Evolutionary conservation across 371 early-diverging fungal genomes (phyloP).

Genomic region (Smittium culicis): DNA sequence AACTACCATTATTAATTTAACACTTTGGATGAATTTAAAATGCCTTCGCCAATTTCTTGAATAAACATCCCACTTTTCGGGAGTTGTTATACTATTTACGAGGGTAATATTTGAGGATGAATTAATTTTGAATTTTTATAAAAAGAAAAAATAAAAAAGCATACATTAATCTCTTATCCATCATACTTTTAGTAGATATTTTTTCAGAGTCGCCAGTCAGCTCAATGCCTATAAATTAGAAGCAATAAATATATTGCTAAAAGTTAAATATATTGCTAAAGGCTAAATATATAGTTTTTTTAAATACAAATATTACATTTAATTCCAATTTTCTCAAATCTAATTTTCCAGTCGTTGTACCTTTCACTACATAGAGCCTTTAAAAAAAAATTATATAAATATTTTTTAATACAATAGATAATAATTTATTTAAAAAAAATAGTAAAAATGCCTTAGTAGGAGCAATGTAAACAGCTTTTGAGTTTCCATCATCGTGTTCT

Average conservation of each 20-base stretch:
- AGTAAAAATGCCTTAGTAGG: constrained; percentile 11
- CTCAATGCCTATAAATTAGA: constrained; percentile 3
- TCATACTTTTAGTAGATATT: neutral
- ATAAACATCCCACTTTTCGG: constrained; percentile 99
- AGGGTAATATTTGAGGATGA: too few relatives aligned
- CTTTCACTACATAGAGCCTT: constrained; percentile 12
- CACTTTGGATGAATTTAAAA: neutral
- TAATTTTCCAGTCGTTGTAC: neutral
- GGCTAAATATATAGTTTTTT: too few relatives aligned
- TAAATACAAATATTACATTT: constrained; percentile 5
- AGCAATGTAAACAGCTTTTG: constrained; percentile 9
- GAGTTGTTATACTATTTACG: constrained; percentile 82
- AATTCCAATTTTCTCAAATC: constrained; percentile 7
- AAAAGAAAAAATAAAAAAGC: neutral
- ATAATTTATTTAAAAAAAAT: too few relatives aligned
- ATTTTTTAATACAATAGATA: too few relatives aligned
- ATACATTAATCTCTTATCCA: constrained; percentile 9
- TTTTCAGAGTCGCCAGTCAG: constrained; percentile 11
- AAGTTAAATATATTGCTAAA: too few relatives aligned
- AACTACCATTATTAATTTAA: constrained; percentile 7
- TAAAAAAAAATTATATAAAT: too few relatives aligned
- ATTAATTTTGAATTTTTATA: neutral
- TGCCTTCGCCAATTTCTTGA: constrained; percentile 72
- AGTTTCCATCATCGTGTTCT: neutral
- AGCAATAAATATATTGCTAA: constrained; percentile 1